These are phyloP conservation scores for Pyricularia sp. DNA, from an alignment of 2,329 filamentous ascomycete species.

Conservation along the genomic window DNA sequence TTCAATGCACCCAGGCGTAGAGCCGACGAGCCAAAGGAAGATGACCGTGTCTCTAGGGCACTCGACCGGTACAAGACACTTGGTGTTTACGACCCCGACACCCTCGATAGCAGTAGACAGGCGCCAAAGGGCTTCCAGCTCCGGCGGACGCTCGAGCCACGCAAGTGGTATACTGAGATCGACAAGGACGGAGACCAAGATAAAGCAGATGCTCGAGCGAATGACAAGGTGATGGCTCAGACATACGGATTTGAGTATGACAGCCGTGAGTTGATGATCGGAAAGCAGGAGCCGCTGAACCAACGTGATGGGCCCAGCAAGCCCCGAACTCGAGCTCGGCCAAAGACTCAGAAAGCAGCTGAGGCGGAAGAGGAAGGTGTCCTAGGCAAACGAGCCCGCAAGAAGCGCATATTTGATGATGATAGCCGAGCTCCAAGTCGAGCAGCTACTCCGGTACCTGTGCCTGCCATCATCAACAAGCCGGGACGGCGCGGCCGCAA, in stretches of 20 bases:
- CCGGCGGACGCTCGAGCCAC: conserved; percentile 2
- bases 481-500: conserved; percentile 6
- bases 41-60: conserved; percentile 25
- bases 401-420: conserved; percentile 38
- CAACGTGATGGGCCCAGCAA: conserved; percentile 39
- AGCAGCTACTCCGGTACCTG: conserved; percentile 34
- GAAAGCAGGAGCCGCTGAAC: conserved; percentile 43
- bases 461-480: background rate
- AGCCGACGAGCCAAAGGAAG: conserved; percentile 22
- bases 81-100: conserved; percentile 17
- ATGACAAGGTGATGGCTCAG: conserved; percentile 46
- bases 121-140: conserved; percentile 13
- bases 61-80: conserved; percentile 19
- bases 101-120: conserved; percentile 23
- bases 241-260: conserved; percentile 51
- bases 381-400: conserved; percentile 39
- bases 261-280: conserved; percentile 41
- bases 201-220: conserved; percentile 30
- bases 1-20: conserved; percentile 41
- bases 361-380: conserved; percentile 31
- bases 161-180: conserved; percentile 23
- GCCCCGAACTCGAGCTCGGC: conserved; percentile 41
- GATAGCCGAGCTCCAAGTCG: conserved; percentile 37
- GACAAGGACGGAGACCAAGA: conserved; percentile 31
- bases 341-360: conserved; percentile 44